Conservation (phyloP, 177 flowering plant genomes). For the Vitis hybrid region DNA sequence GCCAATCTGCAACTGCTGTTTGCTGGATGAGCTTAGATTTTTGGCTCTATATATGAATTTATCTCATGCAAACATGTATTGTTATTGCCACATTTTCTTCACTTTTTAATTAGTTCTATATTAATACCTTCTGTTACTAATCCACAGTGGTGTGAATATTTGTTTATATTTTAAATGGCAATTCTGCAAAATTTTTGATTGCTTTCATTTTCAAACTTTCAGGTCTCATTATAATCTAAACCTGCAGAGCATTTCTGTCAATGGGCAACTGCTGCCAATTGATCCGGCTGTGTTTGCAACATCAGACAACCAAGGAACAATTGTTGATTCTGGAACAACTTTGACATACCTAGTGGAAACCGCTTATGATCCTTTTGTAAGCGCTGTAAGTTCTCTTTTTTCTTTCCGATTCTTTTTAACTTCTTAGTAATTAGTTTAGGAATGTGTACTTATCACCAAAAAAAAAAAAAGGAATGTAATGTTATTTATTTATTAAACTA, state of each 20-base stretch:
- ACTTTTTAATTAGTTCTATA: too few species aligned
- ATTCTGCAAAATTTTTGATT: constrained; percentile 9
- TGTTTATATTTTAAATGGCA: not conserved
- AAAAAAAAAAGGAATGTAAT: too few species aligned
- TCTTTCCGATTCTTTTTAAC: not conserved
- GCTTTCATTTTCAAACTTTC: constrained; percentile 25
- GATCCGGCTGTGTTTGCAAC: constrained; percentile 56
- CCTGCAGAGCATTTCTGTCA: constrained; percentile 62
- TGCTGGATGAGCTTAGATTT: too few species aligned
- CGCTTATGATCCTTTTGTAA: constrained; percentile 55
- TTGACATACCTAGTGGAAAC: constrained; percentile 71
- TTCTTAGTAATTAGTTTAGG: not conserved
- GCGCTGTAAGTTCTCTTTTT: constrained; percentile 33
- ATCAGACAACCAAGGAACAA: constrained; percentile 52
- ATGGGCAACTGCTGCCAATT: constrained; percentile 54
- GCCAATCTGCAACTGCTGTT: too few species aligned
- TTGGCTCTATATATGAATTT: too few species aligned
- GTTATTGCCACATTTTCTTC: too few species aligned
- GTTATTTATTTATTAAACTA: too few species aligned
- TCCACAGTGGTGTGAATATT: too few species aligned
- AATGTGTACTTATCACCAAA: too few species aligned
- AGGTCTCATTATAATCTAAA: constrained; percentile 68
- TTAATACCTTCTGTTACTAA: too few species aligned
- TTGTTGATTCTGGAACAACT: constrained; percentile 72
- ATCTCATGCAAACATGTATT: too few species aligned